Conservation (phyloP, 225 moss, liverwort and hornwort species). For the Antitrichia curtipendula region DNA sequence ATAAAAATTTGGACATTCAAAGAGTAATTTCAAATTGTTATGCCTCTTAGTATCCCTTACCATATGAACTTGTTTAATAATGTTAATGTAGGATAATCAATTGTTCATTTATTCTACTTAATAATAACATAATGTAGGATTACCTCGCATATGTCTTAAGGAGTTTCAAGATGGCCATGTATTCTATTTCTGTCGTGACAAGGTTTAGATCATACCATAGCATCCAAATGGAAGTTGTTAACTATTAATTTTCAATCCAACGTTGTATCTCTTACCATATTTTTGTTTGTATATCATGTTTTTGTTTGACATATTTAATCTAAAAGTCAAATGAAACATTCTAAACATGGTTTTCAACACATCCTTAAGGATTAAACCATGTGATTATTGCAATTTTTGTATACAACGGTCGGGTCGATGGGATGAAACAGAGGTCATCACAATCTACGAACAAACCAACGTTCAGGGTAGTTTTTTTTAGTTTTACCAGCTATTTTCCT, state of each 20-base stretch:
- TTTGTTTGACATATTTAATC: not conserved
- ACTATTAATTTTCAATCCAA: not conserved
- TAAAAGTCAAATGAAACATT: not conserved
- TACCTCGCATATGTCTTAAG: no score
- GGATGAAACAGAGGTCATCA: not conserved
- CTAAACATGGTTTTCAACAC: not conserved
- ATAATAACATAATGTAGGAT: not conserved
- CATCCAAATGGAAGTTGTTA: not conserved
- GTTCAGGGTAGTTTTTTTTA: no score
- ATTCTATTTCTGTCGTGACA: no score
- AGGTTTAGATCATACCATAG: not conserved
- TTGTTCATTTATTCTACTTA: no score
- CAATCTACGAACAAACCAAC: no score
- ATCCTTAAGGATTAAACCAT: not conserved
- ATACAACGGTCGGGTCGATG: not conserved
- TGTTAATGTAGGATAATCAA: not conserved
- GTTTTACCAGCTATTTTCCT: no score
- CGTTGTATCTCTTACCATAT: not conserved
- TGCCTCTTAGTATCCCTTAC: not conserved
- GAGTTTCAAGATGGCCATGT: no score
- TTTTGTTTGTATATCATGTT: not conserved
- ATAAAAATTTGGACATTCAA: no score
- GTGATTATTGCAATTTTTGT: not conserved
- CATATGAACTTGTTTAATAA: not conserved
- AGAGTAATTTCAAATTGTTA: no score